Conservation (phyloP, 2,329 filamentous ascomycete species). For the Diaporthe humulicola region DNA sequence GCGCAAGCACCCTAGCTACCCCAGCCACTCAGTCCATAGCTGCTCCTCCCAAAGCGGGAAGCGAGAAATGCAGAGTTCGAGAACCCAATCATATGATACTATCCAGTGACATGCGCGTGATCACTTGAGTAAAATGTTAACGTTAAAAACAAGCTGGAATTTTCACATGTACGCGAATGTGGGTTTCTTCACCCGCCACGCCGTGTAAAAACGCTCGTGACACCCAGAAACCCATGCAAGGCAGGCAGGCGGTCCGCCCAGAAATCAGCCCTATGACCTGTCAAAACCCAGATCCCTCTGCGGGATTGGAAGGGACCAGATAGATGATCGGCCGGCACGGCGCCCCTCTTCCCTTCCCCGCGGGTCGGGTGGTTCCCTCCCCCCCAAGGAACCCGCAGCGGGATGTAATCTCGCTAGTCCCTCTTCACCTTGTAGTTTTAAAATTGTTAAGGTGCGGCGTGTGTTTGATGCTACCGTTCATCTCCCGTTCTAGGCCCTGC, state of each 20-base stretch:
- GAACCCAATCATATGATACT: neutral
- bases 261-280: conserved; percentile 32
- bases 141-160: too few species aligned
- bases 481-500: neutral
- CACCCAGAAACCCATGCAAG: neutral
- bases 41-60: neutral
- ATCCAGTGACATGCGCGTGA: neutral
- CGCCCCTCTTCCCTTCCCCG: neutral
- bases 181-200: neutral
- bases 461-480: too few species aligned
- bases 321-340: neutral
- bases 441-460: neutral
- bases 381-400: conserved; percentile 12
- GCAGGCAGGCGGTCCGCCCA: neutral
- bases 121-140: too few species aligned
- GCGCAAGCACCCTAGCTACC: neutral
- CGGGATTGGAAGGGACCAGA: neutral
- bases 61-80: conserved; percentile 5
- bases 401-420: conserved; percentile 29
- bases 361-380: neutral
- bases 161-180: neutral
- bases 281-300: conserved; percentile 15
- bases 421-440: neutral
- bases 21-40: neutral
- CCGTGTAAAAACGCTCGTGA: neutral